A percentile compares a stretch with the other conserved stretches of the same genome.
Evolutionary conservation across 2,329 filamentous ascomycete species (phyloP).

Genomic region (Ilyonectria robusta): DNA sequence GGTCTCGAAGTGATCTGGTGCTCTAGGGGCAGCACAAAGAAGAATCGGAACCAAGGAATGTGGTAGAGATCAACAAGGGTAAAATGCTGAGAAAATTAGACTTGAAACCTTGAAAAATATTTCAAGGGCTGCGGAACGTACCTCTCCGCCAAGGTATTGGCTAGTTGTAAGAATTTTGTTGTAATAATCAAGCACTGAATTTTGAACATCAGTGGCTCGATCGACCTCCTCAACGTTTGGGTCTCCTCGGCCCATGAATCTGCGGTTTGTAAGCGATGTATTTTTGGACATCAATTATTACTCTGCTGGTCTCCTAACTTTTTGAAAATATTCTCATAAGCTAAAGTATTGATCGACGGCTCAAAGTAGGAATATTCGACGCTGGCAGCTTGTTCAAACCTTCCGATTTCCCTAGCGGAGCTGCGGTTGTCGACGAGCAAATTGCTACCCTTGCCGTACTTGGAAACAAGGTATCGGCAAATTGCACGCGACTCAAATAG

Average conservation of each 20-base stretch:
- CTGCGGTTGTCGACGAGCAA: background rate
- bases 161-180: background rate
- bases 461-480: slow-evolving; percentile 13
- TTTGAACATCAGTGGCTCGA: background rate
- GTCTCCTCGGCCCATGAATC: background rate
- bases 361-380: background rate
- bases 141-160: too few species aligned
- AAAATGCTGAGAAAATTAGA: background rate
- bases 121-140: background rate
- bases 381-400: background rate
- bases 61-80: background rate
- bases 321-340: background rate
- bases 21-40: background rate
- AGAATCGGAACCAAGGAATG: background rate
- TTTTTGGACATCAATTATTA: too few species aligned
- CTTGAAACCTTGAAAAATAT: background rate
- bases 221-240: background rate
- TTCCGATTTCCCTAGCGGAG: background rate
- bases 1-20: background rate
- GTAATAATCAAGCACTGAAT: background rate
- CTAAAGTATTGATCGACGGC: background rate
- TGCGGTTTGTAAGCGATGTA: background rate
- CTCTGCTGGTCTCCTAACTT: too few species aligned
- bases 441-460: slow-evolving; percentile 13
- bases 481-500: slow-evolving; percentile 11